Percentiles rank a stretch among this genome's conserved stretches.
Conservation (phyloP, 2,329 filamentous ascomycete genomes). For the Parastagonospora avenae region DNA sequence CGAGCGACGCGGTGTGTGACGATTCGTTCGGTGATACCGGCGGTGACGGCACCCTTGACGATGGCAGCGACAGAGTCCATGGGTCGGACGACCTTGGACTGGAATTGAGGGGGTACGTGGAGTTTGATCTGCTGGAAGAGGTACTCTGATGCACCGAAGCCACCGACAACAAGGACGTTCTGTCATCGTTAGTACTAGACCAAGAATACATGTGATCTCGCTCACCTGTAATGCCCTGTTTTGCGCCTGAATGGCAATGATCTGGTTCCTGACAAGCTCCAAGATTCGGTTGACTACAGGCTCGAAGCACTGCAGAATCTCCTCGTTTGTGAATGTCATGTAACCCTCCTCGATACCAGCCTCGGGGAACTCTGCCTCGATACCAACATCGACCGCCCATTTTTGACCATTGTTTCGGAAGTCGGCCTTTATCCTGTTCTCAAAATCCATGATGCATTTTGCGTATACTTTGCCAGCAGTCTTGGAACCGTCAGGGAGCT, state of each 20-base stretch:
- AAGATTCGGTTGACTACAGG: constrained; percentile 96
- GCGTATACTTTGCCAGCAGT: constrained; percentile 98
- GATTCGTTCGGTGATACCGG: constrained; percentile 95
- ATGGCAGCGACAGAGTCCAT: constrained; percentile 99
- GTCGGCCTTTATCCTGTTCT: constrained; percentile 99
- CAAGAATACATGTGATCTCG: background rate
- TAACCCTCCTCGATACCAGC: constrained; percentile 98
- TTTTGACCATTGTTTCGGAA: constrained; percentile 99
- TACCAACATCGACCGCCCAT: constrained; percentile 98
- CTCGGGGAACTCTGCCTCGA: constrained; percentile 97
- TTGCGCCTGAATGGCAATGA: constrained; percentile 98
- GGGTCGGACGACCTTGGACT: constrained; percentile 95
- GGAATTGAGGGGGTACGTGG: constrained; percentile 96
- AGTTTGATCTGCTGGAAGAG: constrained; percentile 99
- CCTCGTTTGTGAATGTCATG: constrained; percentile 99
- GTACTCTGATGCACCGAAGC: constrained; percentile 97
- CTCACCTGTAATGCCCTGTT: constrained; percentile 83
- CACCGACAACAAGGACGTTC: constrained; percentile 96
- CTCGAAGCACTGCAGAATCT: constrained; percentile 98
- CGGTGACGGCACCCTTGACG: constrained; percentile 96
- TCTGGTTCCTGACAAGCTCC: constrained; percentile 95
- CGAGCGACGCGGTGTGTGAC: constrained; percentile 96
- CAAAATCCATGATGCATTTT: constrained; percentile 99
- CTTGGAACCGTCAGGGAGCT: constrained; percentile 93
- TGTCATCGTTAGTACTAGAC: constrained; percentile 43